Percentiles rank a stretch among this genome's conserved stretches.
These are phyloP conservation scores for Pythium guiyangense DNA, from an alignment of 352 stramenopile species.

Conservation along the genomic window DNA sequence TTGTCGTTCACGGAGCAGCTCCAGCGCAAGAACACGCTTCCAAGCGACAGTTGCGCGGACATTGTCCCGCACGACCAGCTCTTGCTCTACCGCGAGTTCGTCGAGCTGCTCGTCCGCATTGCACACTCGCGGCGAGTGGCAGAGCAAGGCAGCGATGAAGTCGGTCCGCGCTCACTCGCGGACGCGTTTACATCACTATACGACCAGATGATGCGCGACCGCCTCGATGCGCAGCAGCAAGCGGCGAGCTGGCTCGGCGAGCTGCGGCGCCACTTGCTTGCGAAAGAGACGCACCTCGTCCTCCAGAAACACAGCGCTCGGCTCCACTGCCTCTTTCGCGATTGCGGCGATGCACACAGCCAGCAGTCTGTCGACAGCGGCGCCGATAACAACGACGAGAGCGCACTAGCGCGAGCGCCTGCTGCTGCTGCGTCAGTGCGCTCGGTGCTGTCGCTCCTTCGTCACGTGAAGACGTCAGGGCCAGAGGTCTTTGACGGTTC, in stretches of 20 bases:
- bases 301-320: conserved; percentile 32
- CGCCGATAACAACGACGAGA: neutral
- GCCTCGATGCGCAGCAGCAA: conserved; percentile 17
- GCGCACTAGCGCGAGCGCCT: neutral
- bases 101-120: conserved; percentile 59
- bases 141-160: conserved; percentile 8
- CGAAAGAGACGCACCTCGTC: conserved; percentile 34
- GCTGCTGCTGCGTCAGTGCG: conserved; percentile 12
- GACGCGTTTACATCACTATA: conserved; percentile 40
- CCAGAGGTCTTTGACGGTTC: conserved; percentile 6
- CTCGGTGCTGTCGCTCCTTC: conserved; percentile 14
- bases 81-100: conserved; percentile 60
- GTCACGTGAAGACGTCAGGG: conserved; percentile 3
- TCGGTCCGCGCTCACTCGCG: conserved; percentile 15
- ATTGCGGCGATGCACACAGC: conserved; percentile 5
- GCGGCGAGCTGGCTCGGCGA: conserved; percentile 17
- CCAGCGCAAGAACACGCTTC: conserved; percentile 15
- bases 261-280: conserved; percentile 27
- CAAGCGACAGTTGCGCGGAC: conserved; percentile 12
- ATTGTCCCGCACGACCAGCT: conserved; percentile 33
- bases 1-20: conserved; percentile 12
- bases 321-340: conserved; percentile 30
- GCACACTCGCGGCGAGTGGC: conserved; percentile 25
- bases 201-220: conserved; percentile 32
- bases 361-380: no score